A percentile compares a stretch with the other conserved stretches of the same genome.
These are phyloP conservation scores for Lizonia empirigonia DNA, from an alignment of 2,329 filamentous ascomycete species.

Conservation along the genomic window DNA sequence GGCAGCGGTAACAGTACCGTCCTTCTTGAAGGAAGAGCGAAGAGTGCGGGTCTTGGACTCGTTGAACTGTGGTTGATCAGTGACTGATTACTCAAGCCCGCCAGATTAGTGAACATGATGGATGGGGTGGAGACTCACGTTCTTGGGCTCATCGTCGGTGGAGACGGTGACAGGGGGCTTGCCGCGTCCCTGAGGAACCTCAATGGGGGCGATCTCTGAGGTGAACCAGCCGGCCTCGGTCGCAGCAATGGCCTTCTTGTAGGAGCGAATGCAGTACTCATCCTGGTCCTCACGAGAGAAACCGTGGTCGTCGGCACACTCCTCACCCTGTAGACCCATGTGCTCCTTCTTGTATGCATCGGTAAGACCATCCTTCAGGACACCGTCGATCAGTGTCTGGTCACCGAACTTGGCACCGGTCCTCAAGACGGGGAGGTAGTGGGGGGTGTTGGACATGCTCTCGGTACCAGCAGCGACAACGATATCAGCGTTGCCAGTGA, in stretches of 20 bases:
- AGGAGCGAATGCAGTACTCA: slow-evolving; percentile 92
- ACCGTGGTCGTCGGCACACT: slow-evolving; percentile 83
- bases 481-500: slow-evolving; percentile 90
- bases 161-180: slow-evolving; percentile 83
- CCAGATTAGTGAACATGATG: background rate
- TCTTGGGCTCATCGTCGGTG: slow-evolving; percentile 94
- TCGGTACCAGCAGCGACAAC: slow-evolving; percentile 94
- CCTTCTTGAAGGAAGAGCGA: slow-evolving; percentile 79
- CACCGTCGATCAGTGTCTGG: slow-evolving; percentile 84
- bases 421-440: slow-evolving; percentile 90
- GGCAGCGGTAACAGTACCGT: slow-evolving; percentile 90
- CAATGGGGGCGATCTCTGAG: slow-evolving; percentile 85
- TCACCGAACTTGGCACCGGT: slow-evolving; percentile 93
- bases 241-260: slow-evolving; percentile 90
- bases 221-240: slow-evolving; percentile 81
- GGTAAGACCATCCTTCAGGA: slow-evolving; percentile 92
- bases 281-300: slow-evolving; percentile 88
- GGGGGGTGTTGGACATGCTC: slow-evolving; percentile 97
- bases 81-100: background rate
- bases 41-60: slow-evolving; percentile 57
- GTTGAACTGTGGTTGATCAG: slow-evolving; percentile 51
- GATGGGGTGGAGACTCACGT: slow-evolving; percentile 58
- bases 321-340: slow-evolving; percentile 92
- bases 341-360: slow-evolving; percentile 96
- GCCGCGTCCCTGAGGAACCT: slow-evolving; percentile 84